A percentile compares a stretch with the other conserved stretches of the same genome.
phyloP scores from a whole-genome alignment of 805 yeast genomes.

The Starmerella sp. region DNA sequence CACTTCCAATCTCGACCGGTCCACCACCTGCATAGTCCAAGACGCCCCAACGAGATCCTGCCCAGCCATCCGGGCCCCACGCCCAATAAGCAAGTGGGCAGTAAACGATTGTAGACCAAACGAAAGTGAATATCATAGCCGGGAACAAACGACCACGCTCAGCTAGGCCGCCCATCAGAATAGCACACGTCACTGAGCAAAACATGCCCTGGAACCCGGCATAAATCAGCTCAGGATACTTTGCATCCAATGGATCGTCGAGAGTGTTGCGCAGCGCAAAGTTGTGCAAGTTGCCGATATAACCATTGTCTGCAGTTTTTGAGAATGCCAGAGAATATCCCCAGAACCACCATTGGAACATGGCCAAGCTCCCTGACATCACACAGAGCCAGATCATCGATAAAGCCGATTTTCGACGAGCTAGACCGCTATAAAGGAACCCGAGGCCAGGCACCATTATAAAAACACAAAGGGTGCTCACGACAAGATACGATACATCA shows the following conservation, averaged over 20 bases:
- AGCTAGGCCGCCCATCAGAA: slow-evolving; percentile 83
- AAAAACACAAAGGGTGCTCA: slow-evolving; percentile 48
- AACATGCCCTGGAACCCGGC: slow-evolving; percentile 87
- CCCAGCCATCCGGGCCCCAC: slow-evolving; percentile 94
- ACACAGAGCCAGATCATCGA: slow-evolving; percentile 74
- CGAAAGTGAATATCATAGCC: slow-evolving; percentile 64
- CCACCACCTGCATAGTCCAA: slow-evolving; percentile 98
- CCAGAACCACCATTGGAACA: slow-evolving; percentile 95
- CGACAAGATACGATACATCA: slow-evolving; percentile 29
- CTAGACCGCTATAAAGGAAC: slow-evolving; percentile 80
- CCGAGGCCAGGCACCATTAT: slow-evolving; percentile 94
- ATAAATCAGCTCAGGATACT: slow-evolving; percentile 73
- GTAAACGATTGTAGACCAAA: slow-evolving; percentile 86
- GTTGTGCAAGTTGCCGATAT: slow-evolving; percentile 73
- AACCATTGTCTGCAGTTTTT: slow-evolving; percentile 64
- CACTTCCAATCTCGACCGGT: slow-evolving; percentile 86
- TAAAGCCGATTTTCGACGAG: slow-evolving; percentile 80
- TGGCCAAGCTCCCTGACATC: slow-evolving; percentile 59
- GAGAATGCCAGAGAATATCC: slow-evolving; percentile 91
- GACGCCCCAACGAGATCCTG: slow-evolving; percentile 71
- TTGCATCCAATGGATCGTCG: slow-evolving; percentile 34
- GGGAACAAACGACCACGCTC: slow-evolving; percentile 89
- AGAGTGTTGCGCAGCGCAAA: slow-evolving; percentile 72
- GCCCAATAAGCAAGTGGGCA: slow-evolving; percentile 95
- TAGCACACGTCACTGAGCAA: slow-evolving; percentile 81